Evolutionary conservation across 169 alveolate genomes (phyloP).

Genomic region (Eimeria mitis): DNA sequence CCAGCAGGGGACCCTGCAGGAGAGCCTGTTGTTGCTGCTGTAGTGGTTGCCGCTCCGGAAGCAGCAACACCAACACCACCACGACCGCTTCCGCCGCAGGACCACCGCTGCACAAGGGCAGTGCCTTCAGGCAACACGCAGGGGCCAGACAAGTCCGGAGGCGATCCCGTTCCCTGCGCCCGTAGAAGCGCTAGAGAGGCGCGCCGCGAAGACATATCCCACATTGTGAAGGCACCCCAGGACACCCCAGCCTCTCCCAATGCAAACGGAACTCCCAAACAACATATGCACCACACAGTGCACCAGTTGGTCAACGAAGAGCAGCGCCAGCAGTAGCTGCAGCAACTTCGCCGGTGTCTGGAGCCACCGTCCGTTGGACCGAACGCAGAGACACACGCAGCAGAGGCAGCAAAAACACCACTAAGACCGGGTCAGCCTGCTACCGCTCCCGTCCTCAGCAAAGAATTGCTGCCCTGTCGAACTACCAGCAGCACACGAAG

Average conservation of each 20-base stretch:
- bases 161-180: neutral
- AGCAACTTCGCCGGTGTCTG: neutral
- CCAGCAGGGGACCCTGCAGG: neutral
- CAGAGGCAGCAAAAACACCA: neutral
- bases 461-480: neutral
- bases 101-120: constrained; percentile 36
- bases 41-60: neutral
- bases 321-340: neutral
- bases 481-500: neutral
- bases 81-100: neutral
- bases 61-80: constrained; percentile 9
- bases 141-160: constrained; percentile 3
- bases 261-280: neutral
- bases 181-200: neutral
- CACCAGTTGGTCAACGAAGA: neutral
- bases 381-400: neutral
- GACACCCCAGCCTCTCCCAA: neutral
- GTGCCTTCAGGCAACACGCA: constrained; percentile 37
- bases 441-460: neutral
- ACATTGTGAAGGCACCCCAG: constrained; percentile 25
- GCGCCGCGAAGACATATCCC: constrained; percentile 22
- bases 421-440: neutral
- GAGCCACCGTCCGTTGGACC: neutral
- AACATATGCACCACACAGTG: neutral
- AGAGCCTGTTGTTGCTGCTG: constrained; percentile 3